Percentiles rank a stretch among this genome's conserved stretches.
These are phyloP conservation scores for Parathielavia appendiculata DNA, from an alignment of 495 filamentous ascomycete species.

Conservation along the genomic window DNA sequence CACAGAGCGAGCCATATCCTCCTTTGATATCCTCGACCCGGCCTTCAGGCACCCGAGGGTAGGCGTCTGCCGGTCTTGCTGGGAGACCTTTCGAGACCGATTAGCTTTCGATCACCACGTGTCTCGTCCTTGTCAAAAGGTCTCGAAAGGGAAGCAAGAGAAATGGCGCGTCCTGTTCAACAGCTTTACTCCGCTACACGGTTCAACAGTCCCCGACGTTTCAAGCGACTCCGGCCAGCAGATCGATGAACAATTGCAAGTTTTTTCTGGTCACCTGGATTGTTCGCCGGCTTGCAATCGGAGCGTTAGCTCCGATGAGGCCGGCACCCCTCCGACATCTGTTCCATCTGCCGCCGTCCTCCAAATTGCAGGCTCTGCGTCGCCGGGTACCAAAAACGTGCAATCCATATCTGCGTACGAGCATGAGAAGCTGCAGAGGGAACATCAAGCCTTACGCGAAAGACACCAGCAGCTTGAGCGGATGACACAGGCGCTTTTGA, in stretches of 20 bases:
- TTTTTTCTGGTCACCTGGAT: slow-evolving; percentile 6
- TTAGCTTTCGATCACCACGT: slow-evolving; percentile 24
- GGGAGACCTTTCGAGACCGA: slow-evolving; percentile 24
- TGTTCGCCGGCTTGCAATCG: background rate
- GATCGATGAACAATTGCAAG: slow-evolving; percentile 10
- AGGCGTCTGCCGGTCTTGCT: slow-evolving; percentile 33
- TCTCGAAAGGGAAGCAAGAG: slow-evolving; percentile 34
- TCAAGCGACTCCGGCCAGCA: background rate
- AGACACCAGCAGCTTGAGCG: slow-evolving; percentile 23
- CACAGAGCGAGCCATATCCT: slow-evolving; percentile 26
- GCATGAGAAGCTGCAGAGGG: slow-evolving; percentile 20
- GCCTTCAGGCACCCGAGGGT: slow-evolving; percentile 26
- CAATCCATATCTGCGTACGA: slow-evolving; percentile 16
- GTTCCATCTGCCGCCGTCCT: slow-evolving; percentile 14
- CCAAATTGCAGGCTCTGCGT: background rate
- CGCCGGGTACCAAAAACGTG: background rate
- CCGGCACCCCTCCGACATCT: slow-evolving; percentile 10
- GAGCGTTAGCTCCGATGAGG: background rate
- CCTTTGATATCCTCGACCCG: slow-evolving; percentile 29
- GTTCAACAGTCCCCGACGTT: background rate
- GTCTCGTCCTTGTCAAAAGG: slow-evolving; percentile 23
- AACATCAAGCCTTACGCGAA: slow-evolving; percentile 20
- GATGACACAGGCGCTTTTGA: slow-evolving; percentile 17
- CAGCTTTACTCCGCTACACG: slow-evolving; percentile 28
- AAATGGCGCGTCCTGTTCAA: slow-evolving; percentile 33